These are phyloP conservation scores for Tetrahymena thermophila DNA, from an alignment of 73 alveolate species.

Conservation along the genomic window DNA sequence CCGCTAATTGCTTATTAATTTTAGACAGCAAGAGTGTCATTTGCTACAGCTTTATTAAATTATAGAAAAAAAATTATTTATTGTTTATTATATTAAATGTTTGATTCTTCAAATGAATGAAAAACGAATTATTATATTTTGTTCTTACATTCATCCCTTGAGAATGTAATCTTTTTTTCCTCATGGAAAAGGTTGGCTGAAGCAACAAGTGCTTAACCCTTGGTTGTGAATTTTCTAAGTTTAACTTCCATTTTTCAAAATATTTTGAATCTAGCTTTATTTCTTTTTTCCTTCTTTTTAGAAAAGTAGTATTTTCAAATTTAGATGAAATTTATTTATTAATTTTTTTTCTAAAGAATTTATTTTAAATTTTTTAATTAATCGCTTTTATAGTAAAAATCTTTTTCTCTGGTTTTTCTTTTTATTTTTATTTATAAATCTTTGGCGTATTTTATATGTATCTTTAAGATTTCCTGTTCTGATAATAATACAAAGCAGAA, in stretches of 20 bases:
- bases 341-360: background rate
- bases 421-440: background rate
- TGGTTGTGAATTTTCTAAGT: background rate
- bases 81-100: background rate
- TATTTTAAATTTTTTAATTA: background rate
- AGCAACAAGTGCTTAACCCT: background rate
- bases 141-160: background rate
- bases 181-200: background rate
- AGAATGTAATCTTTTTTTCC: background rate
- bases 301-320: background rate
- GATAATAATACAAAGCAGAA: background rate
- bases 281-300: background rate
- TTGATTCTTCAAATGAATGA: background rate
- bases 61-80: background rate
- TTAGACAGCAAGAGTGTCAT: background rate
- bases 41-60: background rate
- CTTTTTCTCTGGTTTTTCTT: background rate
- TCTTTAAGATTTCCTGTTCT: background rate
- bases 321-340: background rate
- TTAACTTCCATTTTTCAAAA: background rate
- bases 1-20: background rate
- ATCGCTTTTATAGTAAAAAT: background rate
- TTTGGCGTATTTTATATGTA: background rate
- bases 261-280: background rate
- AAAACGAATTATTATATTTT: background rate